Percentiles rank a stretch among this genome's conserved stretches.
Evolutionary conservation across 1,139 yeast genomes (phyloP).

Genomic region (Tardiomyces depauwii): DNA sequence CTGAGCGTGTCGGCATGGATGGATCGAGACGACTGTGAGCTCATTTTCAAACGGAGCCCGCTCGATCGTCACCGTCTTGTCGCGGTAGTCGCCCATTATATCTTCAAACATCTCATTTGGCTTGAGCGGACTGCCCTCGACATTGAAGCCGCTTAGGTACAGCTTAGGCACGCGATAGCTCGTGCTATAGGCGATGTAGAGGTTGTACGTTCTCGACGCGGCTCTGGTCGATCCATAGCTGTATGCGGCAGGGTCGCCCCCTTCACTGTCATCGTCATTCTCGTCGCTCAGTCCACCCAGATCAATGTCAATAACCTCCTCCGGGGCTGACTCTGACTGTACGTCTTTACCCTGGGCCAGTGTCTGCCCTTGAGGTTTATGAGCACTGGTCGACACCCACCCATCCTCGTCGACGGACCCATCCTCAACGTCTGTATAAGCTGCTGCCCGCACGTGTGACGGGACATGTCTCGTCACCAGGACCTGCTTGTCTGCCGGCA

Average conservation of each 20-base stretch:
- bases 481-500: conserved; percentile 80
- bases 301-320: conserved; percentile 19
- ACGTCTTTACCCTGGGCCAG: conserved; percentile 34
- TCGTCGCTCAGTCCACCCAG: conserved; percentile 21
- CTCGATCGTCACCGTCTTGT: conserved; percentile 95
- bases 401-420: conserved; percentile 26
- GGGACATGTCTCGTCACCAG: conserved; percentile 86
- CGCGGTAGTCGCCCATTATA: conserved; percentile 80
- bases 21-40: conserved; percentile 81
- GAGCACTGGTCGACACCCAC: conserved; percentile 12
- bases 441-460: conserved; percentile 61
- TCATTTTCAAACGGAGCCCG: conserved; percentile 73
- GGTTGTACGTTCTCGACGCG: conserved; percentile 63
- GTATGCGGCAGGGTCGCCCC: conserved; percentile 10
- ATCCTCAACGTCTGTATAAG: conserved; percentile 35
- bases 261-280: conserved; percentile 17
- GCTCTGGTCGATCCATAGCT: conserved; percentile 10
- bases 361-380: conserved; percentile 35
- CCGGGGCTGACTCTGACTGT: conserved; percentile 7
- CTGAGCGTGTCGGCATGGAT: conserved; percentile 91
- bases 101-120: conserved; percentile 94
- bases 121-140: conserved; percentile 72
- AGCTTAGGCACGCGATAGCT: conserved; percentile 93
- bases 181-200: conserved; percentile 86
- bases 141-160: conserved; percentile 79